Conservation (phyloP, 2,329 filamentous ascomycete species). For the Didymella sp. region DNA sequence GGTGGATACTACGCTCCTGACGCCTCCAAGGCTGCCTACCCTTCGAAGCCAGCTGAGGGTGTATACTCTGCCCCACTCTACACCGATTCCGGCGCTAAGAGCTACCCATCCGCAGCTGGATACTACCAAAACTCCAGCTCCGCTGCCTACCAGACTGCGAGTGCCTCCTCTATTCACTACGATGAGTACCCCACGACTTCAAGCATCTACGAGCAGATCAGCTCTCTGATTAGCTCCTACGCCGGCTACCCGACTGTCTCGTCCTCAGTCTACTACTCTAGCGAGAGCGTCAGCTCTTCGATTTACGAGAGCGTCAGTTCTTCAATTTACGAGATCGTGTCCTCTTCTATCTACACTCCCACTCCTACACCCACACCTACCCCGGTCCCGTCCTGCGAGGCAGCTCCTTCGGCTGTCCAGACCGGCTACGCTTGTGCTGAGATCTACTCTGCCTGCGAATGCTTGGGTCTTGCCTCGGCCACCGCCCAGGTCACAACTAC, state of each 20-base stretch:
- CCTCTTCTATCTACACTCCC: conserved; percentile 11
- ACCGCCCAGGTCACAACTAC: conserved; percentile 10
- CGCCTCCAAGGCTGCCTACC: conserved; percentile 1
- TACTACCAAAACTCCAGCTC: conserved; percentile 12
- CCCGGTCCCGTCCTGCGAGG: conserved; percentile 15
- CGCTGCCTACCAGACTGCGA: conserved; percentile 3
- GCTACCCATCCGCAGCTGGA: neutral
- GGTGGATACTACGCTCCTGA: neutral
- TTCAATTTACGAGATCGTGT: conserved; percentile 2
- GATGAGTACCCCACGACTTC: conserved; percentile 14
- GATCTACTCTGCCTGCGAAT: conserved; percentile 18
- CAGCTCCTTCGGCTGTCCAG: conserved; percentile 18
- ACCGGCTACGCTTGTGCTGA: conserved; percentile 13
- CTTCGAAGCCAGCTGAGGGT: neutral
- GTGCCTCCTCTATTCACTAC: conserved; percentile 6
- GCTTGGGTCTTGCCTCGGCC: conserved; percentile 19
- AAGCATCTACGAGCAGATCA: conserved; percentile 18
- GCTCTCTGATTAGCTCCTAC: conserved; percentile 17
- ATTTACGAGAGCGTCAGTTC: conserved; percentile 1
- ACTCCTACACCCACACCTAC: conserved; percentile 11
- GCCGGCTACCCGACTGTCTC: conserved; percentile 2
- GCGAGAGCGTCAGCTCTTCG: conserved; percentile 1
- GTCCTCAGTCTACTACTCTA: conserved; percentile 6
- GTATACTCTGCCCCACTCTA: conserved; percentile 1
- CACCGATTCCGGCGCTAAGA: neutral